Percentiles rank a stretch among this genome's conserved stretches.
phyloP scores from a whole-genome alignment of 176 grass and related monocot genomes.

The Puccinellia tenuiflora region DNA sequence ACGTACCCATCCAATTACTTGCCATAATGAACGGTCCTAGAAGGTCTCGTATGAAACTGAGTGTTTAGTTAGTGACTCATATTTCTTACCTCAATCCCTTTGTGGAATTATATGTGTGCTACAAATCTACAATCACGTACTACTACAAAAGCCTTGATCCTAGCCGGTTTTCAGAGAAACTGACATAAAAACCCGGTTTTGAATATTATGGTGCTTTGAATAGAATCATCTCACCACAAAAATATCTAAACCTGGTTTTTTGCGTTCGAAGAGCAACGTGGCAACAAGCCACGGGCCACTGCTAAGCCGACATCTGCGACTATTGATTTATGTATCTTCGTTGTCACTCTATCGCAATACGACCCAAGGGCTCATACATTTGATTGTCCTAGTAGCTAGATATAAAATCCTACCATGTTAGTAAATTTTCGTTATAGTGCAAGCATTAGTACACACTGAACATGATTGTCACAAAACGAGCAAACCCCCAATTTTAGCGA shows the following conservation, averaged over 20 bases:
- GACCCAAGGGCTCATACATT: background rate
- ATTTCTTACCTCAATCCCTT: too few species aligned
- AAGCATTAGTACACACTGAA: background rate
- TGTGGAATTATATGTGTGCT: background rate
- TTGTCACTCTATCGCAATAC: background rate
- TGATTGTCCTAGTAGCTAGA: too few species aligned
- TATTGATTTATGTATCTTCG: background rate
- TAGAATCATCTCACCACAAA: background rate
- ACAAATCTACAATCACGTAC: too few species aligned
- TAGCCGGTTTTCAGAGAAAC: too few species aligned
- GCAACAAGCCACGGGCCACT: background rate
- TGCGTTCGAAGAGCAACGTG: too few species aligned
- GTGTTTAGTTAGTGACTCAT: background rate
- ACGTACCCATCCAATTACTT: background rate
- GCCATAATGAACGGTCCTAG: background rate
- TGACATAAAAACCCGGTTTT: background rate
- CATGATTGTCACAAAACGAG: background rate
- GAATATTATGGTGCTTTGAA: background rate
- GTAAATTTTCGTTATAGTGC: background rate
- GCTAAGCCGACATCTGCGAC: background rate
- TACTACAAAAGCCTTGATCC: background rate
- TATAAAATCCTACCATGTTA: background rate
- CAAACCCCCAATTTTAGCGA: background rate
- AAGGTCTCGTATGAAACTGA: background rate
- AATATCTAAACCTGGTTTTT: background rate